These are phyloP conservation scores for Tylopilus plumbeoviolaceoides DNA, from an alignment of 768 basidiomycete species.

Conservation along the genomic window DNA sequence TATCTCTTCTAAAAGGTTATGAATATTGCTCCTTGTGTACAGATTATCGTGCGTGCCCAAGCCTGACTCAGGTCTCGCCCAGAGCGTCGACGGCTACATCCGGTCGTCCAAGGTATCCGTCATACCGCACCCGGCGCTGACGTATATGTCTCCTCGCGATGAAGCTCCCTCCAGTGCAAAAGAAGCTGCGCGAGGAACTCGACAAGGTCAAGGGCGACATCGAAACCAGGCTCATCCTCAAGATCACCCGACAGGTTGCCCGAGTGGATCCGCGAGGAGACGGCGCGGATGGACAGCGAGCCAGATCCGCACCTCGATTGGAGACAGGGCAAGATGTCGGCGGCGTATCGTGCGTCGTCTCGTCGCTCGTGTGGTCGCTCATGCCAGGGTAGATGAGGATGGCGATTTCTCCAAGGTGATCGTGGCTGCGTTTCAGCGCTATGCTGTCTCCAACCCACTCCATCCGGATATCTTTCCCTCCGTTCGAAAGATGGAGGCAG, in stretches of 20 bases:
- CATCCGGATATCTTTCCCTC: no score
- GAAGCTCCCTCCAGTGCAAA: slow-evolving; percentile 58
- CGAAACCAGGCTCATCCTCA: slow-evolving; percentile 62
- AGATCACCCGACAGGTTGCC: slow-evolving; percentile 54
- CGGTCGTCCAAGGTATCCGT: slow-evolving; percentile 25
- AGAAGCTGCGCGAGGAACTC: no score
- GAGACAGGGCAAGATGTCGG: slow-evolving; percentile 74
- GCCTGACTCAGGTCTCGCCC: slow-evolving; percentile 33
- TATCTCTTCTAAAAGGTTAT: slow-evolving; percentile 45
- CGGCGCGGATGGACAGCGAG: slow-evolving; percentile 75
- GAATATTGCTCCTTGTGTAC: slow-evolving; percentile 69
- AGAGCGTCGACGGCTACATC: slow-evolving; percentile 27
- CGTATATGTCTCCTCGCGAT: slow-evolving; percentile 50
- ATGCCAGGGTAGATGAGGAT: slow-evolving; percentile 54
- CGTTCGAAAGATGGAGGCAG: no score
- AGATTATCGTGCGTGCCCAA: slow-evolving; percentile 58
- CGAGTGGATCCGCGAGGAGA: slow-evolving; percentile 75
- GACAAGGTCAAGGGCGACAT: no score
- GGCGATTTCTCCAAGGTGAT: no score
- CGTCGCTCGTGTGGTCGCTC: background rate
- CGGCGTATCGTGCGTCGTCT: slow-evolving; percentile 64
- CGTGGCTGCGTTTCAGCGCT: no score
- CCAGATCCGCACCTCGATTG: slow-evolving; percentile 47
- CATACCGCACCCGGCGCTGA: background rate
- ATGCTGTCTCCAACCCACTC: no score